These are phyloP conservation scores for Coniochaeta sp. DNA, from an alignment of 2,329 filamentous ascomycete genomes.

Conservation along the genomic window DNA sequence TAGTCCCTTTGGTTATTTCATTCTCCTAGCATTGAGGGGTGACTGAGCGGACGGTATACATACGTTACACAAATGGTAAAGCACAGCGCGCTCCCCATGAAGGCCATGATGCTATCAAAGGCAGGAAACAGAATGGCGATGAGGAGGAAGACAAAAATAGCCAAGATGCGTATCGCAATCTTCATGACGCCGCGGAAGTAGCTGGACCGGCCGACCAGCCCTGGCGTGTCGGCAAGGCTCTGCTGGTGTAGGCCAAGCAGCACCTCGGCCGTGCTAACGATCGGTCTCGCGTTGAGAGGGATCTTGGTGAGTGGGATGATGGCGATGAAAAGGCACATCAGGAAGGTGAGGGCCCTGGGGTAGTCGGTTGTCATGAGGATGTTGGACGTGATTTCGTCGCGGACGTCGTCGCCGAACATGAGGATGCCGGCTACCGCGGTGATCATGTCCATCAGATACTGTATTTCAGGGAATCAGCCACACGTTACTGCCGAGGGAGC, in stretches of 20 bases:
- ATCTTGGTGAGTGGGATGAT: conserved; percentile 95
- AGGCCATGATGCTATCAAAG: conserved; percentile 86
- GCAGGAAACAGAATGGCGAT: conserved; percentile 65
- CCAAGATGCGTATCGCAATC: conserved; percentile 54
- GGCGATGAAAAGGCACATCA: conserved; percentile 79
- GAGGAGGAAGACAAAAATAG: conserved; percentile 63
- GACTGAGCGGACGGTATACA: conserved; percentile 14
- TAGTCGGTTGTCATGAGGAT: conserved; percentile 71
- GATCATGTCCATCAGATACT: conserved; percentile 72
- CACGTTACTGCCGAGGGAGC: background rate
- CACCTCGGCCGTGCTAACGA: conserved; percentile 78
- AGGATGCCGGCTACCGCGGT: conserved; percentile 80
- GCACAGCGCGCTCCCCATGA: conserved; percentile 83
- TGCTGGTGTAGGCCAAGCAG: conserved; percentile 61
- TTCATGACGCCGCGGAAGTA: conserved; percentile 51
- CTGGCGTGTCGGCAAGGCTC: conserved; percentile 35
- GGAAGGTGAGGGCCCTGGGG: conserved; percentile 62
- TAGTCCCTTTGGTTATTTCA: background rate
- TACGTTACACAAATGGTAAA: conserved; percentile 87
- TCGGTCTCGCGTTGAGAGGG: conserved; percentile 82
- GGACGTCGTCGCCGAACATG: conserved; percentile 90
- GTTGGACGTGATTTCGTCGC: conserved; percentile 86
- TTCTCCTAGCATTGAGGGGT: background rate
- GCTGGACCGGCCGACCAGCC: conserved; percentile 45
- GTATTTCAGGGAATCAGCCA: background rate